phyloP scores from a whole-genome alignment of 768 basidiomycete genomes.

The Tylopilus cervinicoccineus region DNA sequence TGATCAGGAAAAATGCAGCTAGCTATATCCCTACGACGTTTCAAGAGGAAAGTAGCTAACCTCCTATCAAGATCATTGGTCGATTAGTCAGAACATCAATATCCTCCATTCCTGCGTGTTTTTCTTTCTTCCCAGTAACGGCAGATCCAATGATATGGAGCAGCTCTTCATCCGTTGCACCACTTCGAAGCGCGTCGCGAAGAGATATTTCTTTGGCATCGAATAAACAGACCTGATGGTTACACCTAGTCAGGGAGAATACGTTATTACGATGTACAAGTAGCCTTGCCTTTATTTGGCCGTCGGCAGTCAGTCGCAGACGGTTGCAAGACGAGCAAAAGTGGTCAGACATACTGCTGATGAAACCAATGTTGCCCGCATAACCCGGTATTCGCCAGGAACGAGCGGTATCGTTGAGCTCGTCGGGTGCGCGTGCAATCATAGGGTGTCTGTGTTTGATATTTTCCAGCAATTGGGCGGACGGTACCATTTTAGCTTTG shows the following conservation, averaged over 20 bases:
- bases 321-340: constrained; percentile 86
- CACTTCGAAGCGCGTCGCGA: constrained; percentile 65
- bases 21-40: constrained; percentile 15
- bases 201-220: constrained; percentile 82
- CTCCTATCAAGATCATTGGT: constrained; percentile 92
- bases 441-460: constrained; percentile 48
- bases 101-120: constrained; percentile 80
- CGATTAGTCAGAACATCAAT: constrained; percentile 75
- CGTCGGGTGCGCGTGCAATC: constrained; percentile 57
- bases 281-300: constrained; percentile 71
- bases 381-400: constrained; percentile 73
- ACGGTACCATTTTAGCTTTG: constrained; percentile 76
- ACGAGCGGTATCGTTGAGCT: constrained; percentile 76
- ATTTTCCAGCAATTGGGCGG: constrained; percentile 52
- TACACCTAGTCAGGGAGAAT: constrained; percentile 1
- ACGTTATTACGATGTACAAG: background rate
- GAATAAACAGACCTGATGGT: constrained; percentile 74
- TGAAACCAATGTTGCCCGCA: constrained; percentile 75
- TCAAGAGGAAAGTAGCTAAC: constrained; percentile 56
- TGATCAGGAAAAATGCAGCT: constrained; percentile 21
- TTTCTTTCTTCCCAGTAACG: constrained; percentile 68
- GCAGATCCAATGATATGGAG: constrained; percentile 59
- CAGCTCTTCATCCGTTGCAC: constrained; percentile 61
- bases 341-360: constrained; percentile 92
- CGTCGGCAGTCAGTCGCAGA: constrained; percentile 83